phyloP scores from a whole-genome alignment of 192 early-diverging fungal genomes.

The Cladochytrium replicatum region DNA sequence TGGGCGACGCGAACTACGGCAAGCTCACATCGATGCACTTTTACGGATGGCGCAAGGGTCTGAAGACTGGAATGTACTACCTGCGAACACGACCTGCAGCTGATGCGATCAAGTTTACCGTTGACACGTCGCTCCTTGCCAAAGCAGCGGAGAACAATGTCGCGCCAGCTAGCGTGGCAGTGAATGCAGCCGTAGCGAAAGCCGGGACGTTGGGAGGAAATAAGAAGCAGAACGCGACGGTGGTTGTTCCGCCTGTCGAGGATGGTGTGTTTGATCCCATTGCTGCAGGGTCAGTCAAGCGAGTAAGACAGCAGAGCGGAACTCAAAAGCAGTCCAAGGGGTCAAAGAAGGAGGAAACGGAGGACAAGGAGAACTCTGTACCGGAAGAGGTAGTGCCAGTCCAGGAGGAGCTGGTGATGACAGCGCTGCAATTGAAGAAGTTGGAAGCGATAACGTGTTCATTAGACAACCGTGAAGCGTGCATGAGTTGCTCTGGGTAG shows the following conservation, averaged over 20 bases:
- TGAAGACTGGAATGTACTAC: constrained; percentile 99
- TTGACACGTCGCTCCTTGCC: constrained; percentile 65
- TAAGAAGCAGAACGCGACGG: no score
- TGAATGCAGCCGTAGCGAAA: no score
- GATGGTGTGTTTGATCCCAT: no score
- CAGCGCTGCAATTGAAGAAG: constrained; percentile 33
- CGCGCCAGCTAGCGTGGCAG: no score
- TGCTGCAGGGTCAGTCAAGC: no score
- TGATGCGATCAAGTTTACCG: constrained; percentile 97
- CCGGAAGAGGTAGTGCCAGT: no score
- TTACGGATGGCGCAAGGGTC: constrained; percentile 93
- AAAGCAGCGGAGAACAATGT: background rate
- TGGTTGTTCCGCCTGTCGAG: no score
- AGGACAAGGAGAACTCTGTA: no score
- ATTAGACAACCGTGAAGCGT: constrained; percentile 89
- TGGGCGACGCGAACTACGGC: constrained; percentile 88
- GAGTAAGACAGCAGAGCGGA: constrained; percentile 6
- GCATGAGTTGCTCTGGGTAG: constrained; percentile 82
- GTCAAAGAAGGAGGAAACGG: constrained; percentile 27
- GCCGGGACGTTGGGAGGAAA: no score
- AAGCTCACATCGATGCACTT: constrained; percentile 97
- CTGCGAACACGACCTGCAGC: constrained; percentile 87
- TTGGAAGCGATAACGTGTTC: constrained; percentile 74
- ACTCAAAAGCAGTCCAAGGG: constrained; percentile 6
- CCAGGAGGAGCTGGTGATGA: no score